Conservation (phyloP, 371 early-diverging fungal species). For the Mortierella sp. region DNA sequence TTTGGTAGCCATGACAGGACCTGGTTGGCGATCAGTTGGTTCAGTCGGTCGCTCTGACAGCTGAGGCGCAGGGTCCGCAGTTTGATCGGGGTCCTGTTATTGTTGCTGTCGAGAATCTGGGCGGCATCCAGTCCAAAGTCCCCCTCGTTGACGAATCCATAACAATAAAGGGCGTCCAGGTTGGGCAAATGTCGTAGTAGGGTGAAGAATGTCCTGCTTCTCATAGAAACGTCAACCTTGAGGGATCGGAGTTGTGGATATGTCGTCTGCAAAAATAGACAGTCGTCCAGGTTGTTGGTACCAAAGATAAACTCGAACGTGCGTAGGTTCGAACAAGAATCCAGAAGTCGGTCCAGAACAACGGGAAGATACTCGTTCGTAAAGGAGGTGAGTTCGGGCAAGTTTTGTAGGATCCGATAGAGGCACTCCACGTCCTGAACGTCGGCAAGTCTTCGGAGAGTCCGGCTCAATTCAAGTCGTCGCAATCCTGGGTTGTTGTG, state of each 20-base stretch:
- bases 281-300: background rate
- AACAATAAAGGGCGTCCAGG: background rate
- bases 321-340: background rate
- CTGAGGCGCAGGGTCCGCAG: background rate
- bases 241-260: background rate
- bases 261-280: background rate
- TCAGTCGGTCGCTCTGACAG: background rate
- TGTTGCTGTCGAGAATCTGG: background rate
- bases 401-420: background rate
- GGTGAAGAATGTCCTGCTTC: background rate
- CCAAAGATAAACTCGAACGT: too few species aligned
- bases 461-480: background rate
- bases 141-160: background rate
- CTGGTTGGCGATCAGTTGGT: background rate
- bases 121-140: background rate
- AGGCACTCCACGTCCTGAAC: background rate
- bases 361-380: background rate
- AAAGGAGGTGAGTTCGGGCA: background rate
- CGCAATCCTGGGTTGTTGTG: background rate
- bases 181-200: background rate
- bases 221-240: background rate
- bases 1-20: background rate
- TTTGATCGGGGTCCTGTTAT: background rate
- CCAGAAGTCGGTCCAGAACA: background rate
- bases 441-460: background rate